Evolutionary conservation across 1,139 yeast genomes (phyloP).

Genomic region (Pichia terricola): DNA sequence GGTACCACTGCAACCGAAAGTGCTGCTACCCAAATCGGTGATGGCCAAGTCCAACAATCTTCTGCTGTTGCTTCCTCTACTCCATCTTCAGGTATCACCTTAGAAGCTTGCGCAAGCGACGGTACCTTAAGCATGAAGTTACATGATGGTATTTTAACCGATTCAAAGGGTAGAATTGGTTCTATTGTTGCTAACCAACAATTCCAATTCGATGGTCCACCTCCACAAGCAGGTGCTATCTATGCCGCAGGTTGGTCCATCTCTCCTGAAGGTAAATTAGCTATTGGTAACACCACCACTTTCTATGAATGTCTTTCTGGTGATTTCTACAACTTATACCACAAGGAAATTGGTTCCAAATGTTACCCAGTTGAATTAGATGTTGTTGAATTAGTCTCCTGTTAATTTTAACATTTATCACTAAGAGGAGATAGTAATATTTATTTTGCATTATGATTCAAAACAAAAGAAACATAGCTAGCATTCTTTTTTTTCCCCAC

Average conservation of each 20-base stretch:
- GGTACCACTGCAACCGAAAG: slow-evolving; percentile 21
- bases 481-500: neutral
- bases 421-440: neutral
- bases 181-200: slow-evolving; percentile 79
- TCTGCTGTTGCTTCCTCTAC: slow-evolving; percentile 25
- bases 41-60: slow-evolving; percentile 35
- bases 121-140: slow-evolving; percentile 50
- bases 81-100: slow-evolving; percentile 29
- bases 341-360: slow-evolving; percentile 54
- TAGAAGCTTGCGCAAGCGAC: slow-evolving; percentile 40
- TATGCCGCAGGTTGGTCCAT: slow-evolving; percentile 82
- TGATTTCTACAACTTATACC: slow-evolving; percentile 74
- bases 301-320: slow-evolving; percentile 81
- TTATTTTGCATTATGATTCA: neutral
- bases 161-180: slow-evolving; percentile 62
- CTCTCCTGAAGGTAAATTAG: slow-evolving; percentile 55
- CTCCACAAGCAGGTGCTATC: slow-evolving; percentile 84
- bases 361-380: slow-evolving; percentile 57
- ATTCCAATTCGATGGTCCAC: slow-evolving; percentile 86
- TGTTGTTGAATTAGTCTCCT: slow-evolving; percentile 52
- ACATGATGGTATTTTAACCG: slow-evolving; percentile 45
- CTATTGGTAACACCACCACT: slow-evolving; percentile 52
- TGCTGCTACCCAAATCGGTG: slow-evolving; percentile 28
- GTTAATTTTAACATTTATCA: slow-evolving; percentile 29
- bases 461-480: neutral